A percentile compares a stretch with the other conserved stretches of the same genome.
These are phyloP conservation scores for Aspergillus sp. DNA, from an alignment of 2,329 filamentous ascomycete genomes.

Conservation along the genomic window DNA sequence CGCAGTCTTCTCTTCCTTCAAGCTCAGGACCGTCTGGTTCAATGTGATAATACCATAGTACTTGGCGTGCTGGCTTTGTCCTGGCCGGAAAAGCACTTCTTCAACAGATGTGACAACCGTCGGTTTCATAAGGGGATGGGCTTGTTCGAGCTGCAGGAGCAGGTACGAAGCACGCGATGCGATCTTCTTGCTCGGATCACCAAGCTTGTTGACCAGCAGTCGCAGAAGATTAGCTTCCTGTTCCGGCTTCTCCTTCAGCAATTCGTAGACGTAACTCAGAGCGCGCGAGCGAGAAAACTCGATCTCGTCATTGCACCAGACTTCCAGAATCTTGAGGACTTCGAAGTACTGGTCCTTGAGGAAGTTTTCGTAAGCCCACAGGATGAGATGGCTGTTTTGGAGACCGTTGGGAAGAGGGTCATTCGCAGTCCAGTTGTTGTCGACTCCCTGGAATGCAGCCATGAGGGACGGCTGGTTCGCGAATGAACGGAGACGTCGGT, in stretches of 20 bases:
- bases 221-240: constrained; percentile 91
- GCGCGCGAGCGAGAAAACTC: constrained; percentile 84
- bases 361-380: constrained; percentile 93
- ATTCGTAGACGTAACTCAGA: constrained; percentile 82
- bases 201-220: constrained; percentile 90
- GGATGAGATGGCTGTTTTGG: constrained; percentile 68
- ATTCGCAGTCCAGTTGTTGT: constrained; percentile 59
- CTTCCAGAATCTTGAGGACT: constrained; percentile 81
- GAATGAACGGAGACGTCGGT: constrained; percentile 76
- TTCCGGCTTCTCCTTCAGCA: constrained; percentile 92
- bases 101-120: constrained; percentile 81
- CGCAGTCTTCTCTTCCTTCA: constrained; percentile 72
- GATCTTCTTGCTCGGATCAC: constrained; percentile 92
- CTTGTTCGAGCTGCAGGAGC: constrained; percentile 80
- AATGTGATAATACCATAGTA: constrained; percentile 96
- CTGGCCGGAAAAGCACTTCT: constrained; percentile 78
- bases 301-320: constrained; percentile 91
- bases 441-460: constrained; percentile 58
- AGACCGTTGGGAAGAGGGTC: constrained; percentile 67
- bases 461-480: constrained; percentile 70
- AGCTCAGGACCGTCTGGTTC: constrained; percentile 90
- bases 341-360: constrained; percentile 91
- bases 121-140: constrained; percentile 88
- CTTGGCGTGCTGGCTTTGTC: constrained; percentile 79
- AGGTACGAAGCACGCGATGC: constrained; percentile 89